Conservation (phyloP, 345 rosid genomes). For the Angophora floribunda region DNA sequence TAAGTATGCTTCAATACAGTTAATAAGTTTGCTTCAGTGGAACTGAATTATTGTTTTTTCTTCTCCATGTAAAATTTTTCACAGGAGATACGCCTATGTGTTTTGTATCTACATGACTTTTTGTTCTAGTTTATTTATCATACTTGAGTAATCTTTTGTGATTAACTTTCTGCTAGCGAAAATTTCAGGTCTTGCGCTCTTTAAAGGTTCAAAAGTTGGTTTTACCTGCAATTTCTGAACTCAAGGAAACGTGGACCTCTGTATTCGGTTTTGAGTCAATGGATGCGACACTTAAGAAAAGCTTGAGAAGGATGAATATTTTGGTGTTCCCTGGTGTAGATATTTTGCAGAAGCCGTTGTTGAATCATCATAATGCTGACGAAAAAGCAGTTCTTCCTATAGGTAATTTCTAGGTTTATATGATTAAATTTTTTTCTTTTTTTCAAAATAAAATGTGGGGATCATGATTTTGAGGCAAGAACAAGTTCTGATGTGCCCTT, state of each 20-base stretch:
- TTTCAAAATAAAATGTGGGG: not conserved
- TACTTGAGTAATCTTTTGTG: not conserved
- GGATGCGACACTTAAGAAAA: conserved; percentile 23
- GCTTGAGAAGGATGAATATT: conserved; percentile 54
- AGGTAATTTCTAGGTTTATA: conserved; percentile 18
- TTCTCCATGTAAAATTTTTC: not conserved
- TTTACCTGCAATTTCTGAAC: conserved; percentile 88
- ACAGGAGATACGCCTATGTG: not conserved
- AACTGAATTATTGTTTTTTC: not conserved
- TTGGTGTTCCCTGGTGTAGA: conserved; percentile 89
- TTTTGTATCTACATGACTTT: not conserved
- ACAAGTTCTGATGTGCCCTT: not conserved
- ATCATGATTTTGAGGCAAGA: conserved; percentile 1
- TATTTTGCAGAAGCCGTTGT: conserved; percentile 65
- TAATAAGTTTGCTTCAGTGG: not conserved
- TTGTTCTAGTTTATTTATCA: not conserved
- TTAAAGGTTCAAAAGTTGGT: conserved; percentile 71
- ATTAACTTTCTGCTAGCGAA: not conserved
- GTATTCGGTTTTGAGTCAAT: conserved; percentile 75
- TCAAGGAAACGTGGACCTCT: conserved; percentile 79
- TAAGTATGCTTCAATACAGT: not conserved
- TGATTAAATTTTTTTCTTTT: not conserved
- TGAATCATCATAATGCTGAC: conserved; percentile 10
- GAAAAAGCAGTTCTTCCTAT: conserved; percentile 1
- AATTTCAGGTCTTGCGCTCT: conserved; percentile 56